phyloP scores from a whole-genome alignment of 2,329 filamentous ascomycete genomes.

The Aureobasidium mangrovei region DNA sequence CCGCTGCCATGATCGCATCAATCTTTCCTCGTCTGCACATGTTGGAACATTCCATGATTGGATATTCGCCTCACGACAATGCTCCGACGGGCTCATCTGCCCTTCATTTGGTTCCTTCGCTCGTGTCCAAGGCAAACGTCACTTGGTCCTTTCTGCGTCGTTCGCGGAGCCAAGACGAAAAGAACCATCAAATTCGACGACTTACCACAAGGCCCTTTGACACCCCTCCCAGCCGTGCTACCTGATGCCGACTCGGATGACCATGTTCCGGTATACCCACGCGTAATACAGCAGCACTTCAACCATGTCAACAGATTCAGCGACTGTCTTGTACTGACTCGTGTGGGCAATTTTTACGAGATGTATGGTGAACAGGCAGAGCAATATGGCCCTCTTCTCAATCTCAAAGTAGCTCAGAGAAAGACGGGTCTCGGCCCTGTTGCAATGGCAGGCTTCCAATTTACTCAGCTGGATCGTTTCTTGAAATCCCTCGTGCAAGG shows the following conservation, averaged over 20 bases:
- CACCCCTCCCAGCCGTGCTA: constrained; percentile 30
- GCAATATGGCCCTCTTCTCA: constrained; percentile 74
- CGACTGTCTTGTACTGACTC: constrained; percentile 83
- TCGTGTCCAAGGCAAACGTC: background rate
- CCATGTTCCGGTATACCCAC: constrained; percentile 58
- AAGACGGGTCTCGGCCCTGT: constrained; percentile 72
- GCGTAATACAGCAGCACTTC: constrained; percentile 77
- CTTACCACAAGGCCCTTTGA: constrained; percentile 49
- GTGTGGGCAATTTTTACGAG: constrained; percentile 95
- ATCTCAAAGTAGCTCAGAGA: constrained; percentile 75
- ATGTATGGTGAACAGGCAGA: constrained; percentile 95
- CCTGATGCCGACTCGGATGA: constrained; percentile 34
- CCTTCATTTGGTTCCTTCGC: background rate
- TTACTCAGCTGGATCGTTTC: constrained; percentile 84
- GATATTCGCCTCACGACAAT: background rate
- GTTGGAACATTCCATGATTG: background rate
- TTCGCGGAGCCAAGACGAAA: constrained; percentile 34
- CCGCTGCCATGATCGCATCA: no score
- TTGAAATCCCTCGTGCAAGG: constrained; percentile 91
- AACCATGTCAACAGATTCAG: constrained; percentile 86
- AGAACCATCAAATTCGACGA: constrained; percentile 33
- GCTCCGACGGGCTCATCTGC: background rate
- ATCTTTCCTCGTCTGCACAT: background rate
- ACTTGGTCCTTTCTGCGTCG: background rate
- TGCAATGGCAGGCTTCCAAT: constrained; percentile 92